Base-by-base conservation (phyloP, 2,329 filamentous ascomycete genomes). In the Fusarium kyushuense region DNA sequence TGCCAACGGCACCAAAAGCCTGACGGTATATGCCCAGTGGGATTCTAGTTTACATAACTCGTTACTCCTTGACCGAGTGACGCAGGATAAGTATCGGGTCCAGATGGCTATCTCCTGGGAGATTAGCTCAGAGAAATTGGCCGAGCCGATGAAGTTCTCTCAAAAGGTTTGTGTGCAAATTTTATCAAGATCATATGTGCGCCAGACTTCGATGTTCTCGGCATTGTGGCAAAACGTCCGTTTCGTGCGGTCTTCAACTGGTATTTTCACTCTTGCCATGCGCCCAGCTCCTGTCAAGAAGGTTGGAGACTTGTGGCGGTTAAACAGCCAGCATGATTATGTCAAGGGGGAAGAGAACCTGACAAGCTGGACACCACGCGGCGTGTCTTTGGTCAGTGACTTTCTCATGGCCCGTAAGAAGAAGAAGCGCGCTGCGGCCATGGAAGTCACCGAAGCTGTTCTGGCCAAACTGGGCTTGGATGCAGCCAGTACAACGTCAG, bases 281-380 rank as follows among this genome's bases (percentile, higher is more conserved):
- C 90, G 93, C 30, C 96, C 96, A 0, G 90, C 93, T 10, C 94
- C 94, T 4, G 94, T 97, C 51, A 97, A 97, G 79, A 88, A 93
- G 46, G 93, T 94, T 1, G 93, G 93, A 5, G 96, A 99, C 76
- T 84, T 99, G 14, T 99, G 96, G 96, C 89, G 96, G 55, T 93
- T 98, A 89, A 96, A 94, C 78, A 98, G 94, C 17, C 90, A 93
- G 62, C 92, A 97, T 74, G 93, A 97, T 77, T 98, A 97, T 76
- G 92, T 99, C 73, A 97, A 97, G 78, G 96, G 96, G 56, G 94
- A 99, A 79, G 96, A 99, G 78, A 86, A 90, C 48, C 83, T 99
- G 38, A 89, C 85, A 4, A 89, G 89, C 58, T 99, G 96, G 96
- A 89, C 90, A 10, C 95, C 96, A 3, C 88, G 96, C 41, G 94